Base-by-base conservation (phyloP, 1,139 yeast genomes). In the Hyphopichia buzzinii region DNA sequence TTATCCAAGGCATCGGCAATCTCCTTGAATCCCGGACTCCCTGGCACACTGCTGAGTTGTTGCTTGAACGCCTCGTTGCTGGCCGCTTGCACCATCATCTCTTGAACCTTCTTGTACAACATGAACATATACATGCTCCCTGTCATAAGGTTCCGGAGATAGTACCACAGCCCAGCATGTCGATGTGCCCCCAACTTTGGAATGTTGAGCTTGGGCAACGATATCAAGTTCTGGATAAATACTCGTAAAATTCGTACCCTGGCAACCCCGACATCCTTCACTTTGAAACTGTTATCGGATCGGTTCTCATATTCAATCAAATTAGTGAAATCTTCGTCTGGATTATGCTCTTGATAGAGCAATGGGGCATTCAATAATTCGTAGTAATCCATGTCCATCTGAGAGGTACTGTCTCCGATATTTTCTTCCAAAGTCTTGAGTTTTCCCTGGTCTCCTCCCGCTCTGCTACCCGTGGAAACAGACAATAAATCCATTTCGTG, bases 91-190 rank as follows among this genome's bases (percentile, higher is more conserved):
- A 26, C 24, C 25, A 58, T 36, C 49, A 59, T 44, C 29, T 57
- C 59, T 15, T 52, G 53, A 11, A 65, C 42, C 39, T 64, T 64
- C 38, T 48, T 54, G 51, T 60, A 72, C 39, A 73, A 41, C 46
- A 71, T 38, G 48, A 59, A 64, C 58, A 65, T 59, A 55, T 65
- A 40, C 42, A 64, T 48, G 50, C 71, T 58, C 6, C 72, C 66
- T 41, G 67, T 49, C 49, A 74, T 63, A 55, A 52, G 54, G 62
- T 64, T 67, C 33, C 74, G 48, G 36, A 67, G 42, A 40, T 62
- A 65, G 43, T 57, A 67, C 73, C 73, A 67, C 49, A 59, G 62
- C 0, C 74, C 73, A 2, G 72, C 67, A 44, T 67, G 74, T 42
- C 74, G 56, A 44, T 66, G 69, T 13, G 59, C 62, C 3, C 64